Percentiles rank a stretch among this genome's conserved stretches.
Evolutionary conservation across 2,329 filamentous ascomycete species (phyloP).

Genomic region (Phialophora macrospora): DNA sequence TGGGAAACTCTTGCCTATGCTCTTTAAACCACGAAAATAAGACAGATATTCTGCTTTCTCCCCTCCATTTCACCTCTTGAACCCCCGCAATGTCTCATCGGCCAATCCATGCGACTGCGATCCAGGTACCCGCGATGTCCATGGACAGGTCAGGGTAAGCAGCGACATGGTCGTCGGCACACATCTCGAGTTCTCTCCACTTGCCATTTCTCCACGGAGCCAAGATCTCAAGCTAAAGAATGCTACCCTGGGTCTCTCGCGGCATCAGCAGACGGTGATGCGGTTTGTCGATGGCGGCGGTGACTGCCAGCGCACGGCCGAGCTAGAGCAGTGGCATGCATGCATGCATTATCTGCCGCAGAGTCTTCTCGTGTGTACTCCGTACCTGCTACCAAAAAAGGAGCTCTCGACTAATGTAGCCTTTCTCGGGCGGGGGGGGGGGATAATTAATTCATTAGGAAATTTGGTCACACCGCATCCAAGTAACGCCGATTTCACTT

Average conservation of each 20-base stretch:
- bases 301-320: not conserved
- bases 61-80: not conserved
- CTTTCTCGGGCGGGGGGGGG: not conserved
- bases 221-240: not conserved
- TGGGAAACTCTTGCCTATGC: not conserved
- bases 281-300: not conserved
- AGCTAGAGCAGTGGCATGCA: not conserved
- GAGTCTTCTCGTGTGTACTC: not conserved
- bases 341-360: not conserved
- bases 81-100: not conserved
- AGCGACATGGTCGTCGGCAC: not conserved
- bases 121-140: not conserved
- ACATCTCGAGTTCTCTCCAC: not conserved
- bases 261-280: not conserved
- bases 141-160: not conserved
- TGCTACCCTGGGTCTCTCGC: not conserved
- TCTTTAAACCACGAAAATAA: not conserved
- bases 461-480: not conserved
- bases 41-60: not conserved
- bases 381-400: not conserved
- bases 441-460: not conserved
- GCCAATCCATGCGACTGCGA: not conserved
- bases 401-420: not conserved
- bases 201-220: not conserved
- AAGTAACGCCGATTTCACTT: not conserved